Conservation (phyloP, 2,329 filamentous ascomycete genomes). For the Claviceps africana region DNA sequence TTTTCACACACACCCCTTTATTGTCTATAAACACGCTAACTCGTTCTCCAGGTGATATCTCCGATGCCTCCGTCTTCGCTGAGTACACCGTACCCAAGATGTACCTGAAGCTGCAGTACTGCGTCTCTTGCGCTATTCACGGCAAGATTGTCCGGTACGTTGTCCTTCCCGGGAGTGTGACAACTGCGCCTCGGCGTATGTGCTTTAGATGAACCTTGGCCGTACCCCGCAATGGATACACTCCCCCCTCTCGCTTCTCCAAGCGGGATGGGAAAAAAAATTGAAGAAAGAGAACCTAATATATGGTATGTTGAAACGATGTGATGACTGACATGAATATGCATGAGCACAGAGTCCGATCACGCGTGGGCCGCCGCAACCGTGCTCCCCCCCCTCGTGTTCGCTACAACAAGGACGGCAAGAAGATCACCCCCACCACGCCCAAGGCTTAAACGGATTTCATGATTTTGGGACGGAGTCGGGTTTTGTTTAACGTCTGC, state of each 20-base stretch:
- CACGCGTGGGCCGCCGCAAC: conserved; percentile 93
- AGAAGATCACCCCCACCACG: conserved; percentile 84
- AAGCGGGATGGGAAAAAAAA: neutral
- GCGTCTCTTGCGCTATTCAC: conserved; percentile 99
- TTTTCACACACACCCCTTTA: too few relatives aligned
- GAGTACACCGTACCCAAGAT: conserved; percentile 99
- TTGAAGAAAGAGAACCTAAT: too few relatives aligned
- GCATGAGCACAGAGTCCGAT: conserved; percentile 67
- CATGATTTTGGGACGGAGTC: conserved; percentile 22
- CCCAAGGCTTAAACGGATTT: conserved; percentile 24
- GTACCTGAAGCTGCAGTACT: conserved; percentile 99
- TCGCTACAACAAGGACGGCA: conserved; percentile 99
- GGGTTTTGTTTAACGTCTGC: conserved; percentile 23
- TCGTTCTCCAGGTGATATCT: conserved; percentile 78
- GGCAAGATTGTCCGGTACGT: conserved; percentile 99
- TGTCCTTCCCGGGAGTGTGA: conserved; percentile 42
- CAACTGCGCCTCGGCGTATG: conserved; percentile 39
- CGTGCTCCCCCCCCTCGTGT: conserved; percentile 94
- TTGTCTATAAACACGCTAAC: neutral
- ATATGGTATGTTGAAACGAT: conserved; percentile 16
- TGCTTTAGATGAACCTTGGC: conserved; percentile 48
- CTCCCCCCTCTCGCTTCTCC: conserved; percentile 7
- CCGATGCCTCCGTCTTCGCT: conserved; percentile 95
- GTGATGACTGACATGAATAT: conserved; percentile 7
- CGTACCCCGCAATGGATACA: conserved; percentile 26